Conservation (phyloP, 2,329 filamentous ascomycete species). For the Scolecobasidium constrictum region DNA sequence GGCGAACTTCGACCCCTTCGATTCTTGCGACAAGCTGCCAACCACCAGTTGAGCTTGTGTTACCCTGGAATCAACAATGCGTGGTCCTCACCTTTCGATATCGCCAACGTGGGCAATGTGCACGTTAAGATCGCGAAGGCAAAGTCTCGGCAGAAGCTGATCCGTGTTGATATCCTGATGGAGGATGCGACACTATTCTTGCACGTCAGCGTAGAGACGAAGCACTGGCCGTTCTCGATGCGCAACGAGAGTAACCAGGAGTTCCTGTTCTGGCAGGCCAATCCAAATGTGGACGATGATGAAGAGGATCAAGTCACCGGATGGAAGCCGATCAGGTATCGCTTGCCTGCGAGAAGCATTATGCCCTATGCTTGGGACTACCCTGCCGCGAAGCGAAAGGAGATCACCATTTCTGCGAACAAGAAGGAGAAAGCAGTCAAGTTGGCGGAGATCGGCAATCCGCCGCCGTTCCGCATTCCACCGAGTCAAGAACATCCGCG, state of each 20-base stretch:
- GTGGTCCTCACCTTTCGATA: slow-evolving; percentile 97
- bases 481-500: slow-evolving; percentile 49
- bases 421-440: slow-evolving; percentile 85
- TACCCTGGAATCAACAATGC: slow-evolving; percentile 92
- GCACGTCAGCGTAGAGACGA: slow-evolving; percentile 79
- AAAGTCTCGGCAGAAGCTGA: slow-evolving; percentile 77
- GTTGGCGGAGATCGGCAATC: slow-evolving; percentile 89
- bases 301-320: slow-evolving; percentile 71
- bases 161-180: slow-evolving; percentile 81
- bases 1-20: slow-evolving; percentile 79
- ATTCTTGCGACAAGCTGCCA: slow-evolving; percentile 71
- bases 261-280: slow-evolving; percentile 91
- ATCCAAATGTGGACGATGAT: slow-evolving; percentile 87
- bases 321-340: slow-evolving; percentile 88
- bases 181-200: slow-evolving; percentile 91
- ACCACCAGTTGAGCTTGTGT: slow-evolving; percentile 86
- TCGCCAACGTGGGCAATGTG: slow-evolving; percentile 83
- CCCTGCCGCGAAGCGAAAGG: slow-evolving; percentile 91
- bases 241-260: slow-evolving; percentile 95
- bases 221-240: slow-evolving; percentile 98
- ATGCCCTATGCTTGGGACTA: slow-evolving; percentile 99
- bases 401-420: slow-evolving; percentile 71
- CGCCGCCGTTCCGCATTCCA: slow-evolving; percentile 85
- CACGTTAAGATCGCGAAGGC: slow-evolving; percentile 90
- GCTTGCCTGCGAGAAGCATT: slow-evolving; percentile 84